Percentiles rank a stretch among this genome's conserved stretches.
Conservation (phyloP, 2,329 filamentous ascomycete species). For the Fusarium buharicum region DNA sequence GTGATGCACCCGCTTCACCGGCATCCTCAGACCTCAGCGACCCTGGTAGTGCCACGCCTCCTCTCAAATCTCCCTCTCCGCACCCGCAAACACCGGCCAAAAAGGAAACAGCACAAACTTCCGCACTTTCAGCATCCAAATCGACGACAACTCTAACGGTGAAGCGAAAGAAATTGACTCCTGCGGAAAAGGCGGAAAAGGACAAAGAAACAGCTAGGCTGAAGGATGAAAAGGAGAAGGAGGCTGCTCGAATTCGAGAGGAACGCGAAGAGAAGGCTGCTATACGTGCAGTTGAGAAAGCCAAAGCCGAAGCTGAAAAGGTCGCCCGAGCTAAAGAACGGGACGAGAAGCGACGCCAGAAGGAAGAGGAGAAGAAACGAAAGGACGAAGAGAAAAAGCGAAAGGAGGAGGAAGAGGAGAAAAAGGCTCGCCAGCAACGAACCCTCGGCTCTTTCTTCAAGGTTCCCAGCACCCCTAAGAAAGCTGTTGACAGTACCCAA, state of each 20-base stretch:
- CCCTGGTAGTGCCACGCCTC: constrained; percentile 54
- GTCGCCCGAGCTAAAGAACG: constrained; percentile 52
- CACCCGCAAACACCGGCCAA: constrained; percentile 48
- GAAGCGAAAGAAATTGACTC: constrained; percentile 58
- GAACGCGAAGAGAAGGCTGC: constrained; percentile 48
- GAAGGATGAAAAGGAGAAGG: constrained; percentile 53
- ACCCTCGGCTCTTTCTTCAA: constrained; percentile 61
- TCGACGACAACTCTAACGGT: constrained; percentile 39
- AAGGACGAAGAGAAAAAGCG: constrained; percentile 55
- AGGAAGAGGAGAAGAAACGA: constrained; percentile 53
- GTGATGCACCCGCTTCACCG: constrained; percentile 45
- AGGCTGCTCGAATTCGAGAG: constrained; percentile 53
- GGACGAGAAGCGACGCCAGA: constrained; percentile 53
- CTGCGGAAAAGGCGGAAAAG: constrained; percentile 53
- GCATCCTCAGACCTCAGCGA: constrained; percentile 55
- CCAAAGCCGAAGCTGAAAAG: constrained; percentile 52
- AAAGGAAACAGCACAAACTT: constrained; percentile 26
- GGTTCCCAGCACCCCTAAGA: constrained; percentile 54
- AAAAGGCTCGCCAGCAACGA: constrained; percentile 60
- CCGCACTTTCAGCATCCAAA: constrained; percentile 27
- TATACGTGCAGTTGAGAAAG: constrained; percentile 46
- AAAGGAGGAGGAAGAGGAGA: constrained; percentile 64
- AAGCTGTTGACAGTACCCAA: constrained; percentile 50
- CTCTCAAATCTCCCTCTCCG: constrained; percentile 51
- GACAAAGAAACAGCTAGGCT: constrained; percentile 51